Percentiles rank a stretch among this genome's conserved stretches.
Evolutionary conservation across 345 rosid species (phyloP).

Genomic region (Nephelium lappaceum): DNA sequence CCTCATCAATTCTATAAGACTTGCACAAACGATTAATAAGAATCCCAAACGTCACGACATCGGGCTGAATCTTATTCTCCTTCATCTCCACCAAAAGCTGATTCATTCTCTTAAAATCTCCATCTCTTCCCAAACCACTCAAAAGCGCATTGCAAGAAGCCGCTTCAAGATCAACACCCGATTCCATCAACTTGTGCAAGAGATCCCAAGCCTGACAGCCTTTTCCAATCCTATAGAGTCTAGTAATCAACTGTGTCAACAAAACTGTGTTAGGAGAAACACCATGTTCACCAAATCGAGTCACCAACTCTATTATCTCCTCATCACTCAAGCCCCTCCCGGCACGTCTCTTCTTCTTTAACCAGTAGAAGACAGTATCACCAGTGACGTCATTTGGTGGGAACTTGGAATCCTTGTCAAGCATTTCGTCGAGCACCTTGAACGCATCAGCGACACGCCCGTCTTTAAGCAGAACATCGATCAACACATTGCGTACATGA

Average conservation of each 20-base stretch:
- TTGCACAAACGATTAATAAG: constrained; percentile 66
- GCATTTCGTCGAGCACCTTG: constrained; percentile 92
- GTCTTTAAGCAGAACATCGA: constrained; percentile 32
- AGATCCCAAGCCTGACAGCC: constrained; percentile 49
- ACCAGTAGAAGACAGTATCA: constrained; percentile 44
- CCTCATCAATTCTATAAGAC: constrained; percentile 60
- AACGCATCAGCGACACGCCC: constrained; percentile 55
- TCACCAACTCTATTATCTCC: constrained; percentile 43
- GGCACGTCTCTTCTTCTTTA: constrained; percentile 29
- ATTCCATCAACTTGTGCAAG: constrained; percentile 44
- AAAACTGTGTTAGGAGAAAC: constrained; percentile 51
- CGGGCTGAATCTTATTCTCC: constrained; percentile 50
- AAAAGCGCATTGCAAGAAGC: constrained; percentile 67
- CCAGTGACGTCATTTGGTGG: constrained; percentile 52
- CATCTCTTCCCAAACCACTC: constrained; percentile 51
- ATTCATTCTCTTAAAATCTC: constrained; percentile 57
- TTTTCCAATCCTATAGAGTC: constrained; percentile 45
- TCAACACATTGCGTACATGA: constrained; percentile 45
- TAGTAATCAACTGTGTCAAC: constrained; percentile 49
- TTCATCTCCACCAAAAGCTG: constrained; percentile 55
- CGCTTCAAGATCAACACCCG: constrained; percentile 47
- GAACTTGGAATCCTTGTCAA: constrained; percentile 34
- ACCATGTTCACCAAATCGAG: constrained; percentile 45
- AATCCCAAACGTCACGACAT: constrained; percentile 66
- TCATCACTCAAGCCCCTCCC: constrained; percentile 40